A percentile compares a stretch with the other conserved stretches of the same genome.
These are phyloP conservation scores for Agaricus sinodeliciosus DNA, from an alignment of 768 basidiomycete species.

Conservation along the genomic window DNA sequence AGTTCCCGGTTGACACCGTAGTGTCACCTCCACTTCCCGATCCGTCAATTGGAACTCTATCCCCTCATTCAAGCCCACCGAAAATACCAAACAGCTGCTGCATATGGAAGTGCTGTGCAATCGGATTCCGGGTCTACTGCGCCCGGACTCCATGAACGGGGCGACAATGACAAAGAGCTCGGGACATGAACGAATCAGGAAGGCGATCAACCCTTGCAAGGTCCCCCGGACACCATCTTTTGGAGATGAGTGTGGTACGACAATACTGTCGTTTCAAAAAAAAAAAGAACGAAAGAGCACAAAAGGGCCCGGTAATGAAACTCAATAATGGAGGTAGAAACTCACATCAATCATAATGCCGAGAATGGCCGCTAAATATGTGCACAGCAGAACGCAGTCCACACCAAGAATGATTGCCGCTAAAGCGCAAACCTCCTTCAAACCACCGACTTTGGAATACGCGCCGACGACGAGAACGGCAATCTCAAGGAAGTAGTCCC, in stretches of 20 bases:
- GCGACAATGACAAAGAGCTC: neutral
- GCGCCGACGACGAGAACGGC: constrained; percentile 86
- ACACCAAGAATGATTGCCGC: constrained; percentile 83
- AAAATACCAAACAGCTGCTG: too few species aligned
- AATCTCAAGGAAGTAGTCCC: constrained; percentile 92
- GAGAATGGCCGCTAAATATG: constrained; percentile 84
- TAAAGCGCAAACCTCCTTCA: constrained; percentile 91
- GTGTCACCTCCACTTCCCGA: neutral
- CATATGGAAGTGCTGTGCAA: too few species aligned
- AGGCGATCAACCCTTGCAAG: too few species aligned
- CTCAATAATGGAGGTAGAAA: constrained; percentile 7
- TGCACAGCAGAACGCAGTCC: constrained; percentile 85
- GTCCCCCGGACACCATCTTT: constrained; percentile 4
- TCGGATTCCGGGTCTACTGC: too few species aligned
- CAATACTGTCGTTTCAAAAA: neutral
- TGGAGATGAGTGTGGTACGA: constrained; percentile 6
- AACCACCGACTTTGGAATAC: constrained; percentile 77
- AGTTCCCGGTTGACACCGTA: neutral
- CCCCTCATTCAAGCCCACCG: neutral
- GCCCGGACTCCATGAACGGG: neutral
- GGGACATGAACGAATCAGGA: too few species aligned
- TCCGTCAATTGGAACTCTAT: neutral
- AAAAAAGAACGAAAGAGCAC: neutral
- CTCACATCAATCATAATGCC: constrained; percentile 93
- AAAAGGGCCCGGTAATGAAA: neutral